Conservation (phyloP, 2,329 filamentous ascomycete genomes). For the Dichotomopilus funicola region DNA sequence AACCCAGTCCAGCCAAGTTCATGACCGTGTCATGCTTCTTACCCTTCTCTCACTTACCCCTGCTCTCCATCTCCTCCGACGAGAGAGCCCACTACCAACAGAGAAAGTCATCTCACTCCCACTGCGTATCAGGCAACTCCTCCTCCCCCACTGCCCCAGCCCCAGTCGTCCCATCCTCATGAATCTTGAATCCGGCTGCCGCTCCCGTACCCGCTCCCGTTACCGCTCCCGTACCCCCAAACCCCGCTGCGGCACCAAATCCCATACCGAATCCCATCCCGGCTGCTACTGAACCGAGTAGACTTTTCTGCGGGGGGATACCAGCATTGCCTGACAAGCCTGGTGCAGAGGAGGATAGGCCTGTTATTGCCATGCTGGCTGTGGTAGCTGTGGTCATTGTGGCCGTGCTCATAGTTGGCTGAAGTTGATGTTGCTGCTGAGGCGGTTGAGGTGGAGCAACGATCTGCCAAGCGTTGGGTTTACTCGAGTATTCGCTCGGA, state of each 20-base stretch:
- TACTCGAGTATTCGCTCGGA: slow-evolving; percentile 52
- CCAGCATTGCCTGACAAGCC: too few relatives aligned
- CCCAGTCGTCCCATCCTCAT: slow-evolving; percentile 21
- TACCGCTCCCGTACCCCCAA: neutral
- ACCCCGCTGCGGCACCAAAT: neutral
- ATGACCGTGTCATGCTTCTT: too few relatives aligned
- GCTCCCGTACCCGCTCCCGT: neutral
- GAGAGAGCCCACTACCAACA: neutral
- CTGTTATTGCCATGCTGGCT: too few relatives aligned
- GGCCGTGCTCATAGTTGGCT: neutral
- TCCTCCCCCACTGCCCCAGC: neutral
- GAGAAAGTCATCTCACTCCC: slow-evolving; percentile 2
- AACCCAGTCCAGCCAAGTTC: too few relatives aligned
- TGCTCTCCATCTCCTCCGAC: neutral
- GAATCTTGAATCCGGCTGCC: slow-evolving; percentile 20
- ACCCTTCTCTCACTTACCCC: neutral
- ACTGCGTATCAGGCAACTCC: slow-evolving; percentile 13
- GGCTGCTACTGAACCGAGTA: neutral
- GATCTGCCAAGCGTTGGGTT: slow-evolving; percentile 36
- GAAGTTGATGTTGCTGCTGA: neutral
- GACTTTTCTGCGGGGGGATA: too few relatives aligned
- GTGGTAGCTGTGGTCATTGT: neutral
- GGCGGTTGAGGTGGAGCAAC: slow-evolving; percentile 20
- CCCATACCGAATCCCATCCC: neutral
- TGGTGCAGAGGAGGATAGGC: too few relatives aligned